A percentile compares a stretch with the other conserved stretches of the same genome.
phyloP scores from a whole-genome alignment of 2,329 filamentous ascomycete genomes.

The Daldinia sp. region DNA sequence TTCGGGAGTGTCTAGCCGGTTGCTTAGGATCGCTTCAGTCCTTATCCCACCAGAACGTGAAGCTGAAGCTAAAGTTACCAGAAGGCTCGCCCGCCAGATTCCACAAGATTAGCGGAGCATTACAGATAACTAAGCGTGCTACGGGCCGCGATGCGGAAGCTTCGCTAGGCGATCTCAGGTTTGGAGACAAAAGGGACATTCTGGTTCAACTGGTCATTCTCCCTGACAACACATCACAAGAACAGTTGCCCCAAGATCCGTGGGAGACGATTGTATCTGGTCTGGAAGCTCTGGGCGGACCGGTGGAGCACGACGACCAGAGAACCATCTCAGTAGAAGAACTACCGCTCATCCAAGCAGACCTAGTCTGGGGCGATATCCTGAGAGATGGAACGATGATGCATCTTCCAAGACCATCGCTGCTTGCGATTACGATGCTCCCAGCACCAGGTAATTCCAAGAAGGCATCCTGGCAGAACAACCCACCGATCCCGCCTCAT shows the following conservation, averaged over 20 bases:
- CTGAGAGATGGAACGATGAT: constrained; percentile 86
- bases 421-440: constrained; percentile 95
- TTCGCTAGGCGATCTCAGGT: constrained; percentile 87
- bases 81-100: constrained; percentile 98
- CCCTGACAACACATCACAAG: constrained; percentile 82
- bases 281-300: constrained; percentile 88
- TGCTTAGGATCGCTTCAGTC: constrained; percentile 92
- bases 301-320: constrained; percentile 85
- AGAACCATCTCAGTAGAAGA: constrained; percentile 89
- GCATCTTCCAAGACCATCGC: constrained; percentile 86
- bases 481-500: constrained; percentile 90
- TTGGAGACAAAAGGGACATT: constrained; percentile 93
- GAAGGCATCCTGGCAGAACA: constrained; percentile 70
- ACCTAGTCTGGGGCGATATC: constrained; percentile 92
- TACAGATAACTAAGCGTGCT: constrained; percentile 95
- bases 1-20: constrained; percentile 92
- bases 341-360: constrained; percentile 92
- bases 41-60: constrained; percentile 97
- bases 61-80: constrained; percentile 90
- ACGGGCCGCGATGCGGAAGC: constrained; percentile 95
- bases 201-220: constrained; percentile 93
- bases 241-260: constrained; percentile 88
- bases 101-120: constrained; percentile 95
- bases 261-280: constrained; percentile 99
- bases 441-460: constrained; percentile 71